Evolutionary conservation across 768 basidiomycete genomes (phyloP).

Genomic region (Amanita rubescens): DNA sequence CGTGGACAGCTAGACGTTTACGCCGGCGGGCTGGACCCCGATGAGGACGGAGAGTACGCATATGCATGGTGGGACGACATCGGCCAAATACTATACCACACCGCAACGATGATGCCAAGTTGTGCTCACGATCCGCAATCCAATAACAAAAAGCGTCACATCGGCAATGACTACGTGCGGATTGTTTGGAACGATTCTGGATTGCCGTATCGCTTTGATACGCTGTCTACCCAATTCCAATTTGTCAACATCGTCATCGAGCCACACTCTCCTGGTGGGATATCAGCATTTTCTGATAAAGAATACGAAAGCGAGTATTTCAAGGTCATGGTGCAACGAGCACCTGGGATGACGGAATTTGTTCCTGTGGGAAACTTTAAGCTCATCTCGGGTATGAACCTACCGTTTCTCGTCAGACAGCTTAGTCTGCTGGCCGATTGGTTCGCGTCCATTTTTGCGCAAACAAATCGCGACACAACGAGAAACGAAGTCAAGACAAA

Average conservation of each 20-base stretch:
- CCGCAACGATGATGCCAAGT: constrained; percentile 96
- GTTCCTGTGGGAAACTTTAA: constrained; percentile 91
- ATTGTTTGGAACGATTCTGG: constrained; percentile 99
- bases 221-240: constrained; percentile 88
- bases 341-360: constrained; percentile 89
- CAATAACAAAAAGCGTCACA: constrained; percentile 87
- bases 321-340: constrained; percentile 87
- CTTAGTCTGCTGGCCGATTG: constrained; percentile 84
- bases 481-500: constrained; percentile 80
- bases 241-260: constrained; percentile 97
- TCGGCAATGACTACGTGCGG: constrained; percentile 94
- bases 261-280: constrained; percentile 79
- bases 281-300: constrained; percentile 80
- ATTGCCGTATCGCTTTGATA: constrained; percentile 83
- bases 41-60: constrained; percentile 92
- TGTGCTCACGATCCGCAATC: constrained; percentile 56
- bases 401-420: constrained; percentile 85
- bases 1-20: constrained; percentile 90
- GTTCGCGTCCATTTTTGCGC: constrained; percentile 78
- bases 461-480: constrained; percentile 63
- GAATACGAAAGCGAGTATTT: constrained; percentile 92
- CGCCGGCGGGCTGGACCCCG: constrained; percentile 84
- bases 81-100: constrained; percentile 89
- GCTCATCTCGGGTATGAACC: constrained; percentile 80
- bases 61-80: constrained; percentile 99